Base-by-base conservation (phyloP, 352 stramenopile species). In the Phytophthora cajani region DNA sequence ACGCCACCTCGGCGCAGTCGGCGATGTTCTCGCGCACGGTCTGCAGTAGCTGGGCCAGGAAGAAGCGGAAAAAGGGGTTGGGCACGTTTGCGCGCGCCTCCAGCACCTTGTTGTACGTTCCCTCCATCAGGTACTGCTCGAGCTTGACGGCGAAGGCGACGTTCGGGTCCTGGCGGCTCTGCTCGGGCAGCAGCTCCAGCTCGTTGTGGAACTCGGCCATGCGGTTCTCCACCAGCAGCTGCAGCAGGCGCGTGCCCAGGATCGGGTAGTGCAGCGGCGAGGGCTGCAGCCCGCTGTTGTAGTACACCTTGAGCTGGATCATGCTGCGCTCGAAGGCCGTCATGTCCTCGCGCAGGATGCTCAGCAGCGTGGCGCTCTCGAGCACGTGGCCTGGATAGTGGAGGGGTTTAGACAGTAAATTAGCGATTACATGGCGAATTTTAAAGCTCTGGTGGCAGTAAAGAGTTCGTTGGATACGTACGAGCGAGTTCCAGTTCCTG, bases 21-120 rank as follows among this genome's bases (percentile, higher is more conserved):
- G 95, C 97, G 76, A 99, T 98, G 65, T 96, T 97, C 72, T 98
- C 95, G 14, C 97, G 87, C 47, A 99, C 97, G 9, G 97, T 99
- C 74, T 97, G 89, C 25, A 98, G 75, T 32, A 98, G 72, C 67
- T 97, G 92, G 27, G 93, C 85, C 46, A 99, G 87, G 78, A 99
- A 98, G 74, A 98, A 98, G 74, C 87, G 85, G 82, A 98, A 99
- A 62, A 91, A 92, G 58, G 90, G 89, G 72, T 97, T 89, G 8
- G 97, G 97, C 64, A 98, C 87, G 67, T 93, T 85, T n/a, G 86
- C 75, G 42, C 81, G 89, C 12, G 92, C 84, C 65, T 96, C 85
- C 17, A 98, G 85, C 60, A 93, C 90, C 80, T 98, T 97, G 78
- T 97, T 96, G 85, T 98, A 98, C 62, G 88, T 97, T 16, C 92